Evolutionary conservation across 192 early-diverging fungal genomes (phyloP), one percentile per base, ranked within the genome.

Genomic region (Linnemannia exigua): DNA sequence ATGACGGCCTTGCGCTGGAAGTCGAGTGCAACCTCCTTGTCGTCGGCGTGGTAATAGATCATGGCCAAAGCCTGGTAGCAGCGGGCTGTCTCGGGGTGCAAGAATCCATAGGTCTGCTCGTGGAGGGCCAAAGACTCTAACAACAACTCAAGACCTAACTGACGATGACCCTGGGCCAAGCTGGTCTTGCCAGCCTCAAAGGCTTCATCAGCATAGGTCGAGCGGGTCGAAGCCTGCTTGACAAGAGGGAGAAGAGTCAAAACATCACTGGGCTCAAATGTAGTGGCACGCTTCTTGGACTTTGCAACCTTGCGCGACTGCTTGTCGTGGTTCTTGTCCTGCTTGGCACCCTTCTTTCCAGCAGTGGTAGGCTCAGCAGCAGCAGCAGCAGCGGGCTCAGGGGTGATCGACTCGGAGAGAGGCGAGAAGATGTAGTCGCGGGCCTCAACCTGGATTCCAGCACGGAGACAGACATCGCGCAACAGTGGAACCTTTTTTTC

Each of bases 81-180:
- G 41, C 95, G 94, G n/a, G 93, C 95, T 28, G 96, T 97, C 75
- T 98, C 97, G 0, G 94, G 91, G 77, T 99, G 97, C 74, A 99
- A 82, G 75, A 96, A 96, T 19, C 97, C 97, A 87, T 95, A 98
- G 19, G 94, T 95, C 88, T 98, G 97, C 89, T 99, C 98, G 85
- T 96, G 97, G 28, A 99, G 88, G 7, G 95, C 87, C 71, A 96
- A 86, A 17, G 97, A 95, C 87, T 99, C 96, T 36, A 92, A 75
- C 75, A 97, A 86, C 46, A 98, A 87, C 82, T 99, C 97, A 52
- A 97, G 74, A 15, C 95, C 97, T 46, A 95, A 67, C 76, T 95
- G 89, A 69, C 91, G 93, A 70, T 98, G 94, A 11, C 95, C 95
- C 85, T 97, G 94, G 19, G 95, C 90, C 66, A 98, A 82, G 33